Evolutionary conservation across 768 basidiomycete species (phyloP).

Genomic region (Tricholoma hemisulphureum): DNA sequence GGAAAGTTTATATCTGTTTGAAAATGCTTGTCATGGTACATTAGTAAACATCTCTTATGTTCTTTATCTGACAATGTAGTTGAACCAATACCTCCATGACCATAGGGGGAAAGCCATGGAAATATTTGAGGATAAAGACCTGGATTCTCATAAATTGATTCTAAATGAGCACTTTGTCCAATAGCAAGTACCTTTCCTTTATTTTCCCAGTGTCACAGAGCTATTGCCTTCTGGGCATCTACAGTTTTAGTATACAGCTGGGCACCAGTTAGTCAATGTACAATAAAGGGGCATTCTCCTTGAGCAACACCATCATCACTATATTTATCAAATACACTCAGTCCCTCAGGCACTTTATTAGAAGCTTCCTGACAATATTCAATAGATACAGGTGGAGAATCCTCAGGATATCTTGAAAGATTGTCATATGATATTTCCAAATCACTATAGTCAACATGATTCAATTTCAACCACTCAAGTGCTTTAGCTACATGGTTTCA

Average conservation of each 20-base stretch:
- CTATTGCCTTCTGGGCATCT: slow-evolving; percentile 17
- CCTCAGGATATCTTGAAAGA: slow-evolving; percentile 20
- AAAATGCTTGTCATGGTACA: no score
- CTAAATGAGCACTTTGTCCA: slow-evolving; percentile 18
- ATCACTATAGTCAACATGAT: slow-evolving; percentile 34
- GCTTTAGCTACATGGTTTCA: slow-evolving; percentile 11
- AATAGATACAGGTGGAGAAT: slow-evolving; percentile 22
- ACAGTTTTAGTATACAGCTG: slow-evolving; percentile 21
- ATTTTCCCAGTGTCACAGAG: no score
- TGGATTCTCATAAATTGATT: slow-evolving; percentile 28
- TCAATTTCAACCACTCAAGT: slow-evolving; percentile 35
- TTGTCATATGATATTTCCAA: slow-evolving; percentile 27
- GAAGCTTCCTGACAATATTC: slow-evolving; percentile 15
- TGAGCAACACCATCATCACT: slow-evolving; percentile 25
- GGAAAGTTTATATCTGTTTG: no score
- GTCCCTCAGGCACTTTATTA: slow-evolving; percentile 17
- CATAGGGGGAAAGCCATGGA: no score
- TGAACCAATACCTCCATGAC: no score
- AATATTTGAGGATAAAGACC: no score
- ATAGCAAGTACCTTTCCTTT: slow-evolving; percentile 26
- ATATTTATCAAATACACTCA: slow-evolving; percentile 24
- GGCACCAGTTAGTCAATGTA: slow-evolving; percentile 34
- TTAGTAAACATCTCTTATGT: no score
- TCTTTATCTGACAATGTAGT: no score
- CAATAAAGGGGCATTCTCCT: slow-evolving; percentile 35